phyloP scores from a whole-genome alignment of 176 grass and related monocot species.

The Musa itinerans region DNA sequence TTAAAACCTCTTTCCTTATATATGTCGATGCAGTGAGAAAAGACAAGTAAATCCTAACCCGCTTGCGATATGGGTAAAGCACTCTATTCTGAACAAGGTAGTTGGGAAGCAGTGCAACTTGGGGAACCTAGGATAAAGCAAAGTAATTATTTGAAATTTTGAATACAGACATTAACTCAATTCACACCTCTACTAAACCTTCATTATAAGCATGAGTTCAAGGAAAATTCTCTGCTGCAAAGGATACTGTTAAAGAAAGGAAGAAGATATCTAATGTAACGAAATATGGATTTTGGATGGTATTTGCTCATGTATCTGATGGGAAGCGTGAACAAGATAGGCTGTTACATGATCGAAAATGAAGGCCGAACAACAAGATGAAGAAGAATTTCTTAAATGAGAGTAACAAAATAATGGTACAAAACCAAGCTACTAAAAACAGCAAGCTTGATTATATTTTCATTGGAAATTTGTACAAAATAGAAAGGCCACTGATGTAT shows the following conservation, averaged over 20 bases:
- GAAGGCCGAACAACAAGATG: too few relatives aligned
- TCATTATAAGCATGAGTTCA: neutral
- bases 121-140: slow-evolving; percentile 43
- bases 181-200: neutral
- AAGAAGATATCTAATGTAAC: neutral
- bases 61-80: slow-evolving; percentile 66
- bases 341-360: too few relatives aligned
- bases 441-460: too few relatives aligned
- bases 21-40: neutral
- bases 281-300: neutral
- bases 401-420: too few relatives aligned
- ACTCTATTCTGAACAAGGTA: slow-evolving; percentile 63
- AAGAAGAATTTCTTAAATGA: too few relatives aligned
- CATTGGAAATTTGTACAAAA: too few relatives aligned
- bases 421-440: too few relatives aligned
- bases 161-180: neutral
- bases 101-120: slow-evolving; percentile 61
- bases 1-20: neutral
- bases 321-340: too few relatives aligned
- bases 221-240: neutral
- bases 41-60: slow-evolving; percentile 28
- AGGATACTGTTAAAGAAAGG: neutral
- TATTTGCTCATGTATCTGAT: neutral
- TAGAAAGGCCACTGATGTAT: too few relatives aligned
- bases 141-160: neutral